phyloP scores from a whole-genome alignment of 768 basidiomycete species.

The Trametes meyenii region DNA sequence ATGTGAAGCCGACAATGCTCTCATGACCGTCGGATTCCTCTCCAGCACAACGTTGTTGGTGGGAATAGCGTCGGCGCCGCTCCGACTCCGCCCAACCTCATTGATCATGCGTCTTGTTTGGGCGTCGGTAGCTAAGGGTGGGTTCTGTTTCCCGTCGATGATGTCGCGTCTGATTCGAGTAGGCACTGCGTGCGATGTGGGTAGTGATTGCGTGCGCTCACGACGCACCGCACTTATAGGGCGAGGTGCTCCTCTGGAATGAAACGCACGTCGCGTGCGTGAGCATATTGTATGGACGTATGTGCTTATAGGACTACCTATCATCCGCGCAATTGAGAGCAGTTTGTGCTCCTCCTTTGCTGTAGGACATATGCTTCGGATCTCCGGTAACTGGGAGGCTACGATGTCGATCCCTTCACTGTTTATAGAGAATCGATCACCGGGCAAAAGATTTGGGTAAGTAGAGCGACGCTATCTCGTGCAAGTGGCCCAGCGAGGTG shows the following conservation, averaged over 20 bases:
- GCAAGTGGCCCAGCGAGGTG: too few species aligned
- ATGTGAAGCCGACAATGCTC: not conserved
- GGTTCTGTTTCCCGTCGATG: not conserved
- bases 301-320: not conserved
- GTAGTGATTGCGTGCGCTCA: not conserved
- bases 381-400: not conserved
- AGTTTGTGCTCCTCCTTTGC: not conserved
- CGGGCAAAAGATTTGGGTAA: too few species aligned
- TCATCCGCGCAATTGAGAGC: not conserved
- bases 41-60: not conserved
- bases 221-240: not conserved
- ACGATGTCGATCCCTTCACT: not conserved
- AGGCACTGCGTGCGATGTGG: not conserved
- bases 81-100: constrained; percentile 10
- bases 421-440: not conserved
- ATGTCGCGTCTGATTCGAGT: not conserved
- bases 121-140: not conserved
- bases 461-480: too few species aligned
- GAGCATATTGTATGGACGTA: too few species aligned
- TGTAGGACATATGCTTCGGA: not conserved
- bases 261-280: too few species aligned
- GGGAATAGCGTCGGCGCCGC: not conserved
- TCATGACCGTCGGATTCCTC: not conserved
- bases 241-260: not conserved
- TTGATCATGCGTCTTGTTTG: not conserved